Evolutionary conservation across 192 early-diverging fungal species (phyloP).

Genomic region (Gamsiella multidivaricata): DNA sequence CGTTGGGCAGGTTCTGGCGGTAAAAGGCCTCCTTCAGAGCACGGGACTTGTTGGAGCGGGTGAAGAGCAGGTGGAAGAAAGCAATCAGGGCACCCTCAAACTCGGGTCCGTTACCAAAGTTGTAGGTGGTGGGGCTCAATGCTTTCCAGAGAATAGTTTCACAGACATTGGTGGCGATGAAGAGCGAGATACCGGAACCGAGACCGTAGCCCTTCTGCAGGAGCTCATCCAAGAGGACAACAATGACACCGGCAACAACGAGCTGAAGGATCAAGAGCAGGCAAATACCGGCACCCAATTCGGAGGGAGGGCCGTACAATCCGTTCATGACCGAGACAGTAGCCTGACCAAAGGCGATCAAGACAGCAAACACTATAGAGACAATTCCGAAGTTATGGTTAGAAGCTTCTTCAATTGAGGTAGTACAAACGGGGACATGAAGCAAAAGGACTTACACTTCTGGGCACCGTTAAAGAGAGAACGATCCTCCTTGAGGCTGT

Average conservation of each 20-base stretch:
- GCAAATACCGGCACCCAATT: conserved; percentile 96
- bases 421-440: not conserved
- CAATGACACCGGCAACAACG: conserved; percentile 96
- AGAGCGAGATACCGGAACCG: conserved; percentile 98
- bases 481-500: conserved; percentile 97
- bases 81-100: conserved; percentile 98
- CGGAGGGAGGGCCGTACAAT: conserved; percentile 95
- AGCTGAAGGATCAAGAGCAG: conserved; percentile 97
- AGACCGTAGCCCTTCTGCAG: conserved; percentile 99
- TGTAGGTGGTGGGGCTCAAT: conserved; percentile 96
- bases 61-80: conserved; percentile 94
- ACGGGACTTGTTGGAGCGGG: conserved; percentile 95
- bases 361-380: conserved; percentile 92
- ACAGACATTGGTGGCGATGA: conserved; percentile 99
- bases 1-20: conserved; percentile 85
- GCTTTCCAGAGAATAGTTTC: conserved; percentile 99
- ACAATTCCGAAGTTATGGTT: conserved; percentile 91
- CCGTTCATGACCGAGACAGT: conserved; percentile 98
- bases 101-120: conserved; percentile 97
- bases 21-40: conserved; percentile 98
- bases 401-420: not conserved
- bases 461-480: conserved; percentile 99
- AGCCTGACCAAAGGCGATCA: conserved; percentile 98
- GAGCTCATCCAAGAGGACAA: conserved; percentile 98
- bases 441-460: conserved; percentile 79